Conservation (phyloP, 257 asterid genomes). For the Penstemon davidsonii region DNA sequence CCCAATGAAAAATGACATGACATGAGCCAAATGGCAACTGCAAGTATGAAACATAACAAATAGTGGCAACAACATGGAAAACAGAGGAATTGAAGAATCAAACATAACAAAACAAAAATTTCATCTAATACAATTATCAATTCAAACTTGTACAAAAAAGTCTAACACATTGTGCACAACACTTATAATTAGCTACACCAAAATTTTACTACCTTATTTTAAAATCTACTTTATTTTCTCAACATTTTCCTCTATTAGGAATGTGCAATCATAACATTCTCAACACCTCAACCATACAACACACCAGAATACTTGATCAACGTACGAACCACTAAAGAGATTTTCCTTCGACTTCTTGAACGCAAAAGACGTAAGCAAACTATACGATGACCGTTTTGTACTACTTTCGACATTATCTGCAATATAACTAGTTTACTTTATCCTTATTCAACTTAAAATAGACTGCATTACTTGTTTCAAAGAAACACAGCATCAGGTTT, state of each 20-base stretch:
- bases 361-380: constrained; percentile 60
- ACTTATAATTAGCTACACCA: background rate
- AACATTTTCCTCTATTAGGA: background rate
- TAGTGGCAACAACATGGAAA: background rate
- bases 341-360: constrained; percentile 35
- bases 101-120: background rate
- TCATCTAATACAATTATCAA: background rate
- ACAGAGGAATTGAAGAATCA: background rate
- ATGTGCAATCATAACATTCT: background rate
- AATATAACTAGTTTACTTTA: no score
- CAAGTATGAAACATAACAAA: no score
- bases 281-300: background rate
- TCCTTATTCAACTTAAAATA: no score
- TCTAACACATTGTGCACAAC: background rate
- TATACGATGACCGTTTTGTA: no score
- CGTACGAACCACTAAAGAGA: background rate
- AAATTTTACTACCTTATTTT: background rate
- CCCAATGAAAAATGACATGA: no score
- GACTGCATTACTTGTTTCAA: no score
- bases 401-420: no score
- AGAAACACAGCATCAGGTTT: no score
- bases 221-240: constrained; percentile 17
- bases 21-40: no score
- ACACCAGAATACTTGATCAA: background rate
- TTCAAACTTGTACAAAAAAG: background rate